Conservation (phyloP, 2,329 filamentous ascomycete genomes). For the Chaetothyriales sp. region DNA sequence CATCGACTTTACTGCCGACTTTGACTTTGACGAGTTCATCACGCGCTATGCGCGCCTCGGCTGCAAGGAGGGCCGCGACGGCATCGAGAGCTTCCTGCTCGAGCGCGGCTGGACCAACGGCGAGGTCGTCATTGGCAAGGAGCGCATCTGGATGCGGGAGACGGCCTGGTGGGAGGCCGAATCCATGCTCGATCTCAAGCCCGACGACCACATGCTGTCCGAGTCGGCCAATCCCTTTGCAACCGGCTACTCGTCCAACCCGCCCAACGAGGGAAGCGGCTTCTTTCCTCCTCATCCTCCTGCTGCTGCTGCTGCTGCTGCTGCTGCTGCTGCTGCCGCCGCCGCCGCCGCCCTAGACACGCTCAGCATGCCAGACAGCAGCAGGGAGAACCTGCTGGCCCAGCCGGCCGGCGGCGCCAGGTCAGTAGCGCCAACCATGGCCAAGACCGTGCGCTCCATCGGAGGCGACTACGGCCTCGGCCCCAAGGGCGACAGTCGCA, state of each 20-base stretch:
- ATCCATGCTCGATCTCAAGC: conserved; percentile 82
- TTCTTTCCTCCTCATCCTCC: conserved; percentile 65
- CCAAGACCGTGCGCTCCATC: conserved; percentile 41
- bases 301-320: no score
- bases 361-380: conserved; percentile 50
- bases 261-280: conserved; percentile 39
- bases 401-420: conserved; percentile 41
- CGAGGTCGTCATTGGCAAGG: conserved; percentile 78
- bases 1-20: conserved; percentile 92
- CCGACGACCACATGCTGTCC: conserved; percentile 34
- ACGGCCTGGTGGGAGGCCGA: conserved; percentile 96
- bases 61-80: conserved; percentile 79
- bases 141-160: conserved; percentile 93
- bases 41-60: conserved; percentile 70
- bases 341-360: no score
- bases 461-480: conserved; percentile 83
- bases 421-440: conserved; percentile 46
- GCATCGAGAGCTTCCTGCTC: conserved; percentile 84
- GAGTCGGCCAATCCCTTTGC: conserved; percentile 39
- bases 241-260: conserved; percentile 54
- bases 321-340: no score
- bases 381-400: conserved; percentile 55
- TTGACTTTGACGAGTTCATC: conserved; percentile 83
- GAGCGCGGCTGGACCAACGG: conserved; percentile 98
- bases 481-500: conserved; percentile 65